Percentiles rank a stretch among this genome's conserved stretches.
Evolutionary conservation across 2,329 filamentous ascomycete species (phyloP).

Genomic region (Penicillium sp.): DNA sequence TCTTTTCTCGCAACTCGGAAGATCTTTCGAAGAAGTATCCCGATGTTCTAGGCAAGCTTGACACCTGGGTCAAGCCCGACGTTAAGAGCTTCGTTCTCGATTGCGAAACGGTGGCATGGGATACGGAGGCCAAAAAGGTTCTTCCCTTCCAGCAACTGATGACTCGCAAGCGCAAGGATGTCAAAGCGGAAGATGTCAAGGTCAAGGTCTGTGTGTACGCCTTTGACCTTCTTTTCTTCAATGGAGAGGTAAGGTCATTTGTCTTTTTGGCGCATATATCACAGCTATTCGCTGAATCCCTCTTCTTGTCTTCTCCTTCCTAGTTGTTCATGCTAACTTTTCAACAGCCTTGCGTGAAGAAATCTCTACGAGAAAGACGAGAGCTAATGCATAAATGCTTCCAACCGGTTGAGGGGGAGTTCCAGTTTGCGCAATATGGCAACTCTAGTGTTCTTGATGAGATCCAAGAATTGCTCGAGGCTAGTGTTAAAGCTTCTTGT

Average conservation of each 20-base stretch:
- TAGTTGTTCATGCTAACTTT: background rate
- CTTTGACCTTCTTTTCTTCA: constrained; percentile 90
- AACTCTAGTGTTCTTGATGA: constrained; percentile 87
- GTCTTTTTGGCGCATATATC: too few relatives aligned
- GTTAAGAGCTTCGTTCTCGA: constrained; percentile 97
- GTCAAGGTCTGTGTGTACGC: constrained; percentile 97
- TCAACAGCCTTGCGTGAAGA: constrained; percentile 70
- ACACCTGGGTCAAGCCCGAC: constrained; percentile 82
- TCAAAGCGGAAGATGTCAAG: constrained; percentile 91
- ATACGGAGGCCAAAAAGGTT: constrained; percentile 90
- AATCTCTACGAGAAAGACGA: constrained; percentile 78
- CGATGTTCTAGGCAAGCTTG: constrained; percentile 83
- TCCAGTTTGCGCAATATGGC: constrained; percentile 82
- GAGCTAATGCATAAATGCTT: constrained; percentile 73
- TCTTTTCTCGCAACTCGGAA: constrained; percentile 97
- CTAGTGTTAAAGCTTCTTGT: constrained; percentile 91
- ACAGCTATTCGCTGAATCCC: background rate
- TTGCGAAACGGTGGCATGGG: constrained; percentile 97
- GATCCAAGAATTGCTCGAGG: constrained; percentile 88
- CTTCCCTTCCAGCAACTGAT: constrained; percentile 96
- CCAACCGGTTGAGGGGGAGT: constrained; percentile 77
- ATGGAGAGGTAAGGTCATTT: constrained; percentile 63
- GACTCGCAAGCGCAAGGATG: constrained; percentile 96
- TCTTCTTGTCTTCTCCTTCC: background rate
- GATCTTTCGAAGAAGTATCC: constrained; percentile 97